phyloP scores from a whole-genome alignment of 2,329 filamentous ascomycete species.

The Monosporascus sp. region DNA sequence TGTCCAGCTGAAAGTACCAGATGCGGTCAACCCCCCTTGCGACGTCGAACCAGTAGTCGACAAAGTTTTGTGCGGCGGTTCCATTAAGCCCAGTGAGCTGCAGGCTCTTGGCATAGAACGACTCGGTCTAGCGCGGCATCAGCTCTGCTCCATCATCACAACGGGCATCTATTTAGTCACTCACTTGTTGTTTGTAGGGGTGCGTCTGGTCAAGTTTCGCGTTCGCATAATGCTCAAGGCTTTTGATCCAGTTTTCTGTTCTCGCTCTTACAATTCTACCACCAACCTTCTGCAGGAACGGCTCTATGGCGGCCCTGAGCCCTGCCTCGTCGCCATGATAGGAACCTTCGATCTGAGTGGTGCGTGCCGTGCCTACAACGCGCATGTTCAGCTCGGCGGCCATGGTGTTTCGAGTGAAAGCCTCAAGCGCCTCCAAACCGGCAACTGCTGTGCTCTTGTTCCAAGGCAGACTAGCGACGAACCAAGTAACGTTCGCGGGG shows the following conservation, averaged over 20 bases:
- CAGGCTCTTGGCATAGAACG: conserved; percentile 37
- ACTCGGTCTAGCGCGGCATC: conserved; percentile 31
- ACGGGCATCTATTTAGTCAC: conserved; percentile 3
- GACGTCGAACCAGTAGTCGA: conserved; percentile 34
- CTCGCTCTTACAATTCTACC: conserved; percentile 28
- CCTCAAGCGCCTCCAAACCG: conserved; percentile 44
- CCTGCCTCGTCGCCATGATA: conserved; percentile 32
- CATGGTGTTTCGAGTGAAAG: conserved; percentile 26
- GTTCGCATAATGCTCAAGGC: conserved; percentile 26
- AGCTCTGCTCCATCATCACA: conserved; percentile 1
- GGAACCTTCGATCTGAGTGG: conserved; percentile 32
- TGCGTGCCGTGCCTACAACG: conserved; percentile 29
- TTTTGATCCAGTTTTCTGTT: conserved; percentile 25
- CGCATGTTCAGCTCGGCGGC: conserved; percentile 38
- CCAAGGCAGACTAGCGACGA: conserved; percentile 21
- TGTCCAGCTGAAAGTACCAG: conserved; percentile 38
- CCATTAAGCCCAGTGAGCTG: conserved; percentile 33
- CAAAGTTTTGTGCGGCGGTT: conserved; percentile 30
- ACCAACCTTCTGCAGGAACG: conserved; percentile 29
- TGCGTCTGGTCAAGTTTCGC: conserved; percentile 24
- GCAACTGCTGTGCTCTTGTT: conserved; percentile 20
- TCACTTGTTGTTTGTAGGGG: conserved; percentile 23
- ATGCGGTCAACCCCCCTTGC: conserved; percentile 30
- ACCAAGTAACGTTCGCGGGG: conserved; percentile 25
- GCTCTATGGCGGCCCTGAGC: conserved; percentile 26